A percentile compares a stretch with the other conserved stretches of the same genome.
These are phyloP conservation scores for Suhomyces xylopsoci DNA, from an alignment of 805 yeast species.

Conservation along the genomic window DNA sequence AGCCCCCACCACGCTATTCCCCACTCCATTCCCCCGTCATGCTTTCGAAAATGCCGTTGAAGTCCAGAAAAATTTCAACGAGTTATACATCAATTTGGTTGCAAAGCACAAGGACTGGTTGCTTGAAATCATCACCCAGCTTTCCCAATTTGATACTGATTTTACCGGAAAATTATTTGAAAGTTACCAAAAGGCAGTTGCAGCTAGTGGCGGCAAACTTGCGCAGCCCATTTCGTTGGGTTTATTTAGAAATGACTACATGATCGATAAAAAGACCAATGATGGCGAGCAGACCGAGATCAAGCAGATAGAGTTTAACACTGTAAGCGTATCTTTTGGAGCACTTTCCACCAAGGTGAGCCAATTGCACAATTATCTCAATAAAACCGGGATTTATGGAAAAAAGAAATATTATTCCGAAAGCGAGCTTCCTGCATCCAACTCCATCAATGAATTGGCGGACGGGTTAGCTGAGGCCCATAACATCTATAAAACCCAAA, in stretches of 20 bases:
- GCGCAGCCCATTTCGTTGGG: slow-evolving; percentile 74
- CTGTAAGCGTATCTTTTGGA: slow-evolving; percentile 93
- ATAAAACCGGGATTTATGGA: slow-evolving; percentile 54
- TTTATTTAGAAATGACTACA: slow-evolving; percentile 85
- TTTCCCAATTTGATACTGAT: slow-evolving; percentile 60
- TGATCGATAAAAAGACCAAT: slow-evolving; percentile 43
- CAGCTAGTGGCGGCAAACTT: slow-evolving; percentile 39
- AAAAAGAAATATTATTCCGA: slow-evolving; percentile 39
- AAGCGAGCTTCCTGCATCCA: slow-evolving; percentile 61
- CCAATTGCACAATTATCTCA: slow-evolving; percentile 65
- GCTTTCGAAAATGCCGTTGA: slow-evolving; percentile 65
- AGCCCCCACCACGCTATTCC: slow-evolving; percentile 89
- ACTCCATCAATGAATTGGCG: slow-evolving; percentile 61
- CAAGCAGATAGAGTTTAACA: slow-evolving; percentile 95
- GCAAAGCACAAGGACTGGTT: slow-evolving; percentile 59
- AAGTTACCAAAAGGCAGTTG: slow-evolving; percentile 49
- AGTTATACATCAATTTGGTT: slow-evolving; percentile 69
- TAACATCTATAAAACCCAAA: slow-evolving; percentile 46
- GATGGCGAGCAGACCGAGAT: slow-evolving; percentile 39
- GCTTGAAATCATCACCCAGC: slow-evolving; percentile 47
- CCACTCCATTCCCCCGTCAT: slow-evolving; percentile 77
- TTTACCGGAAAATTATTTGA: slow-evolving; percentile 81
- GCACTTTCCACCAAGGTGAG: slow-evolving; percentile 83
- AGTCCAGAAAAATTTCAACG: slow-evolving; percentile 69
- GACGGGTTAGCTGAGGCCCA: slow-evolving; percentile 69